Evolutionary conservation across 805 yeast species (phyloP), one percentile per base, ranked within the genome.

Genomic region (Metschnikowia baotianmanensis): DNA sequence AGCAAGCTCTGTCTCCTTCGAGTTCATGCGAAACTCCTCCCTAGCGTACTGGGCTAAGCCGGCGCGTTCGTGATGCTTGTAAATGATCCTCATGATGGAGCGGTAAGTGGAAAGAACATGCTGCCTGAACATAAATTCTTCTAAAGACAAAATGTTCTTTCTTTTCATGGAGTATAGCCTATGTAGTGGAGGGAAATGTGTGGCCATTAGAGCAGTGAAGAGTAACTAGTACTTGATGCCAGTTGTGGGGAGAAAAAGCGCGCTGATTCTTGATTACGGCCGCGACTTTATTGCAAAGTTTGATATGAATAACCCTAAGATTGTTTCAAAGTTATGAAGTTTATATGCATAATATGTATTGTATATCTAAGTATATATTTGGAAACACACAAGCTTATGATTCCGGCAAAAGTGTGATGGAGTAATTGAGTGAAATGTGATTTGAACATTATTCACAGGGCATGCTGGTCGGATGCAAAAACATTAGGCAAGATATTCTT

Each of bases 51-150:
- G 50, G 29, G 65, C 52, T 33, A 69, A 46, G n/a, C 65, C 71
- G 1, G 51, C 46, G 28, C 56, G 56, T 40, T 69, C 71, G 36
- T 69, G 73, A 38, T 59, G 61, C 37, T 57, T 56, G 47, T 65
- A 63, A 13, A 69, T 51, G 34, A 60, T 48, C 26, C 74, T 47
- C 40, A 62, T 47, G 13, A 67, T 49, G 20, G 58, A 57, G 30
- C 69, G 53, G 45, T 69, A 69, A 1, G 63, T 59, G 9, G 52
- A 45, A n/a, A 56, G 50, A 12, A 69, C 57, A 40, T 60, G 59
- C 33, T 55, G 62, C 13, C 72, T 57, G 38, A 69, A 68, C 24
- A 69, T 37, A 42, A 69, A 69, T 41, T 69, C 74, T 31, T 69
- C 72, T 5, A 69, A 50, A 5, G 69, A 52, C 16, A 65, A 37